Percentiles rank a stretch among this genome's conserved stretches.
Conservation (phyloP, 148 eudicot species). For the Rhododendron henanense region DNA sequence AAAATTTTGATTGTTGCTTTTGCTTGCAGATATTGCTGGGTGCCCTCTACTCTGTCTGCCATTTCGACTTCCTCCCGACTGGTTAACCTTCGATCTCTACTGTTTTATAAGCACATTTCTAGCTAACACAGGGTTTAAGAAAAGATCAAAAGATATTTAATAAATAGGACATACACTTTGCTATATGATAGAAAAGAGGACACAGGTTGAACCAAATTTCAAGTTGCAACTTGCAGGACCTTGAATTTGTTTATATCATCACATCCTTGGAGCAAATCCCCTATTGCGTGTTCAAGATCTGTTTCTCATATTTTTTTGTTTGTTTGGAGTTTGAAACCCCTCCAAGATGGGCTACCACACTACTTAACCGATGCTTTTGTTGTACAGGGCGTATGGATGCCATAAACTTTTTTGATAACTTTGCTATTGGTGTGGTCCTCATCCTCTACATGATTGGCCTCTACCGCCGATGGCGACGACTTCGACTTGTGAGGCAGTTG, state of each 20-base stretch:
- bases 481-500: conserved; percentile 17
- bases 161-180: not conserved
- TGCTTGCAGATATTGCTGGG: conserved; percentile 47
- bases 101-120: not conserved
- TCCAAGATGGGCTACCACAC: not conserved
- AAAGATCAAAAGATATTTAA: not conserved
- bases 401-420: conserved; percentile 17
- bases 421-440: conserved; percentile 14
- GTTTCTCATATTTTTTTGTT: not conserved
- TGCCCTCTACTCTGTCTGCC: conserved; percentile 33
- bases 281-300: not conserved
- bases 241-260: not conserved
- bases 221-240: not conserved
- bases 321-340: not conserved
- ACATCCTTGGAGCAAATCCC: not conserved
- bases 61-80: conserved; percentile 48
- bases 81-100: conserved; percentile 21
- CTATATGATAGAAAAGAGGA: not conserved
- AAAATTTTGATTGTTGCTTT: not conserved
- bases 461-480: conserved; percentile 10
- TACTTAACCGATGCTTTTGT: not conserved
- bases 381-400: conserved; percentile 21
- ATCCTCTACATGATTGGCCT: conserved; percentile 19
- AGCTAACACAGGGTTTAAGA: not conserved
- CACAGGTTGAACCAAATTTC: not conserved